Percentiles rank a stretch among this genome's conserved stretches.
Conservation (phyloP, 805 yeast genomes). For the Ogataea nonfermentans region DNA sequence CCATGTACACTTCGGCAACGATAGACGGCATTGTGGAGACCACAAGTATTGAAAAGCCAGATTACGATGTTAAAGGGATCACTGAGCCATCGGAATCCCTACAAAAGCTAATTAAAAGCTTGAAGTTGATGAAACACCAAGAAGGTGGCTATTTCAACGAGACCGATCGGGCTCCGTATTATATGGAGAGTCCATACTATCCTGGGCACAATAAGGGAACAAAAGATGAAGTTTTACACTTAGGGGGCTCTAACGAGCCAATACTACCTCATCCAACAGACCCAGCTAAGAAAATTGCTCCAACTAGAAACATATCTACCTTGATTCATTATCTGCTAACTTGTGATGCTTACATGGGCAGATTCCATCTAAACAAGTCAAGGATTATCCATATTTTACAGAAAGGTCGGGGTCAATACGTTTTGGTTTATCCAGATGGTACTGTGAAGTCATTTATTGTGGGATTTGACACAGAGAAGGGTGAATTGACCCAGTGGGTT, state of each 20-base stretch:
- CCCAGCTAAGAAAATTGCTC: slow-evolving; percentile 20
- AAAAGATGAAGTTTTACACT: slow-evolving; percentile 11
- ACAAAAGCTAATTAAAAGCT: slow-evolving; percentile 35
- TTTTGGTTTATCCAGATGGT: slow-evolving; percentile 51
- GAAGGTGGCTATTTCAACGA: slow-evolving; percentile 61
- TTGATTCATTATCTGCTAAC: slow-evolving; percentile 52
- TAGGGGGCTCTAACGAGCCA: slow-evolving; percentile 16
- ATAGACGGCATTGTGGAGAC: slow-evolving; percentile 22
- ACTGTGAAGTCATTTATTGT: slow-evolving; percentile 47
- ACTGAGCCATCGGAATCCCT: slow-evolving; percentile 22
- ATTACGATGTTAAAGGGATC: slow-evolving; percentile 20
- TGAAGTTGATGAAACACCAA: slow-evolving; percentile 42
- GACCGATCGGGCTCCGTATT: slow-evolving; percentile 51
- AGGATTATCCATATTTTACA: slow-evolving; percentile 56
- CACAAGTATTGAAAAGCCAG: slow-evolving; percentile 23
- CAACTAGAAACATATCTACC: slow-evolving; percentile 45
- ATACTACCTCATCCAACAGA: slow-evolving; percentile 15
- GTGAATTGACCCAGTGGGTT: slow-evolving; percentile 59
- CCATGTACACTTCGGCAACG: slow-evolving; percentile 22
- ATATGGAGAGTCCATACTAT: slow-evolving; percentile 40
- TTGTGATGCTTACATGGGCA: slow-evolving; percentile 49
- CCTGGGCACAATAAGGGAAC: slow-evolving; percentile 30
- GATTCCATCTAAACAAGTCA: slow-evolving; percentile 50
- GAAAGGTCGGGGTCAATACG: slow-evolving; percentile 55
- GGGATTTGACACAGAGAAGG: slow-evolving; percentile 46